Evolutionary conservation across 495 filamentous ascomycete genomes (phyloP).

Genomic region (Xylaria telfairii): DNA sequence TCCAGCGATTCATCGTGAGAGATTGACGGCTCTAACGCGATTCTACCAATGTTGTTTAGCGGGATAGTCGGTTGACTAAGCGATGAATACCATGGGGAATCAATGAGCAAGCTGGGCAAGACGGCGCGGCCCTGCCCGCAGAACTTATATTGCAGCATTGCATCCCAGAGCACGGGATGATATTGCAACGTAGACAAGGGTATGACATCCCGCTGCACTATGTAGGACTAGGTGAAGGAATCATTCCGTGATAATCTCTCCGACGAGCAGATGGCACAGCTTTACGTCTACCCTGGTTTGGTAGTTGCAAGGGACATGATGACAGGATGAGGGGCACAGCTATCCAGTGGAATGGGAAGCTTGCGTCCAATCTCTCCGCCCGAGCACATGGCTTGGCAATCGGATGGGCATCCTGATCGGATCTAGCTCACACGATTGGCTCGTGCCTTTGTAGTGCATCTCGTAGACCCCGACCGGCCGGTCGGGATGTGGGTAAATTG

Average conservation of each 20-base stretch:
- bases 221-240: constrained; percentile 16
- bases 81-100: neutral
- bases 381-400: constrained; percentile 7
- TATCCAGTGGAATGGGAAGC: neutral
- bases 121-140: neutral
- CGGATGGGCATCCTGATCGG: neutral
- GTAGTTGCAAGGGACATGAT: neutral
- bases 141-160: constrained; percentile 14
- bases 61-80: neutral
- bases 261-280: neutral
- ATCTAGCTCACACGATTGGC: constrained; percentile 19
- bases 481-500: constrained; percentile 14
- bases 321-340: neutral
- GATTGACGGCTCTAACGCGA: neutral
- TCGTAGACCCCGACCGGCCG: neutral
- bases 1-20: constrained; percentile 17
- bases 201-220: constrained; percentile 9
- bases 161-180: constrained; percentile 9
- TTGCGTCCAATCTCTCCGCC: neutral
- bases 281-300: neutral
- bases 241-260: neutral
- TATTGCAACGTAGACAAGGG: constrained; percentile 14
- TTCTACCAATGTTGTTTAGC: neutral
- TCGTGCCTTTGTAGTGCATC: neutral
- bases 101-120: neutral